phyloP scores from a whole-genome alignment of 2,329 filamentous ascomycete genomes.

The Teratosphaeriaceae sp. region DNA sequence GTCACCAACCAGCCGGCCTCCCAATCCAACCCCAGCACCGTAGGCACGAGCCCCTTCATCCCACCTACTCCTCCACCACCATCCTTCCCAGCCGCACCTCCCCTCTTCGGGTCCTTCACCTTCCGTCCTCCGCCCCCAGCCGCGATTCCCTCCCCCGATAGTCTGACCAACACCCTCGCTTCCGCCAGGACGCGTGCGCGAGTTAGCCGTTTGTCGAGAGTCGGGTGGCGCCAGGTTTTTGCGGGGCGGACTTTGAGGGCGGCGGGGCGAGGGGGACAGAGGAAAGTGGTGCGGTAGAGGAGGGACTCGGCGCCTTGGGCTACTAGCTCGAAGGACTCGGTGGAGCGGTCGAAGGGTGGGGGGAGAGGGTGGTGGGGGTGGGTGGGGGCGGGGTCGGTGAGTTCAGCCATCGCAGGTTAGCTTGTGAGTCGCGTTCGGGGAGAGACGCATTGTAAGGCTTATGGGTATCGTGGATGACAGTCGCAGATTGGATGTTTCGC shows the following conservation, averaged over 20 bases:
- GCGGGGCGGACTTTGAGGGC: conserved; percentile 87
- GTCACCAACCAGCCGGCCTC: conserved; percentile 66
- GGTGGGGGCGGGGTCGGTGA: too few species aligned
- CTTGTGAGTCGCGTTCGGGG: too few species aligned
- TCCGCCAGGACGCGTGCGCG: conserved; percentile 82
- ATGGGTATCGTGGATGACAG: too few species aligned
- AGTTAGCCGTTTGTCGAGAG: conserved; percentile 80
- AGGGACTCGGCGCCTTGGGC: conserved; percentile 94
- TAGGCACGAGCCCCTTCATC: conserved; percentile 54
- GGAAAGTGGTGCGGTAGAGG: conserved; percentile 80
- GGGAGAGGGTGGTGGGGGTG: too few species aligned
- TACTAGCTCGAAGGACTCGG: conserved; percentile 59
- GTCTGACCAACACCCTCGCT: conserved; percentile 74
- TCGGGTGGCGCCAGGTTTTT: conserved; percentile 87
- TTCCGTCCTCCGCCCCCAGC: neutral
- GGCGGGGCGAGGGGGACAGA: conserved; percentile 57
- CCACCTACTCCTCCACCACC: conserved; percentile 4
- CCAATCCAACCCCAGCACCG: conserved; percentile 63
- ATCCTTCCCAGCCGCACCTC: too few species aligned
- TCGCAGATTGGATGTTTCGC: too few species aligned
- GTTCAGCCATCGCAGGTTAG: too few species aligned
- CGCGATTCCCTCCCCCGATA: conserved; percentile 65
- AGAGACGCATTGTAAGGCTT: too few species aligned
- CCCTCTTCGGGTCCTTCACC: conserved; percentile 5
- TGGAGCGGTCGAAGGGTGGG: conserved; percentile 57